Evolutionary conservation across 495 filamentous ascomycete species (phyloP), one percentile per base, ranked within the genome.

Genomic region (Neurospora sp.): DNA sequence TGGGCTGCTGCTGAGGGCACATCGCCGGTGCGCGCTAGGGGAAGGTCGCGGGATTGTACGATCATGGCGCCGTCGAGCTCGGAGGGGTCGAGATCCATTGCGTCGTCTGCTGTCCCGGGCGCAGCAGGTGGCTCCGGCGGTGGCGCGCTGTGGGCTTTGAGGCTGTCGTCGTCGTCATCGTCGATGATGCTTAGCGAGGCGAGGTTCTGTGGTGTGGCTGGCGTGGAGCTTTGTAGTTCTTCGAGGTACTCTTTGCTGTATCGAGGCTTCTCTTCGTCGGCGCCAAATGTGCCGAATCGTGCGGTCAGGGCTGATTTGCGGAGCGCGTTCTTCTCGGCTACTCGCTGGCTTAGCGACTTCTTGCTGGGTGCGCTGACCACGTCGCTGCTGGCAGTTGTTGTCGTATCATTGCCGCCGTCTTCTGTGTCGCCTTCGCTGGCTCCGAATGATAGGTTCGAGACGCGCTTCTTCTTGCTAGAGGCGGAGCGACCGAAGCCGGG

Each of bases 231-330:
- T 72, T 92, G 91, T 9, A 99, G 86, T 80, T 97, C 93, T 70
- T 92, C 91, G 66, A 99, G 85, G 75, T 95, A 92, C 74, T 96
- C 94, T 74, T 91, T 90, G 80, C 87, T 96, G 82, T 99, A 99
- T 73, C 86, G 92, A 4, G 94, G 95, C 66, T 91, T 85, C 62
- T 84, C 81, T 62, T 95, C 92, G 42, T 92, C 89, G 44, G 89
- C 88, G 37, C 86, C 85, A 11, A 84, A 73, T 6, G 54, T 44
- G 46, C 75, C 84, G 6, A 89, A 85, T 31, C 90, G 87, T 44
- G 89, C 81, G 5, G 90, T 87, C 2, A 91, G 85, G 82, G 77
- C 74, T 14, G 81, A 80, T 74, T 78, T 80, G 72, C 88, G 89
- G 7, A 88, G 79, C 2, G 92, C 88, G 82, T 90, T 95, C 72